Conservation (phyloP, 2,329 filamentous ascomycete species). For the Claviceps lovelessii region DNA sequence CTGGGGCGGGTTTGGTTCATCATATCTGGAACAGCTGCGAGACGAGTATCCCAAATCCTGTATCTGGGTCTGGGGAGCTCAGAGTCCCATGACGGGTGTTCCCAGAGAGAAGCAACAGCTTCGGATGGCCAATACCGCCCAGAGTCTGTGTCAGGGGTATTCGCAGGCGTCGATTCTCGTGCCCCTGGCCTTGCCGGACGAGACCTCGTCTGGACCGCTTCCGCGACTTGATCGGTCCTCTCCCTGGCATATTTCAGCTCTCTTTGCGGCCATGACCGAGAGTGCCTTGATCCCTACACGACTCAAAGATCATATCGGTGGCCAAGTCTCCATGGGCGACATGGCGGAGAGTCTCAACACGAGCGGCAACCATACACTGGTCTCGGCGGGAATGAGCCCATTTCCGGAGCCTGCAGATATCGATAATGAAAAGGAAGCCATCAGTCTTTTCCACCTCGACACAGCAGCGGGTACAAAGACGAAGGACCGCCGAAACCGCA, state of each 20-base stretch:
- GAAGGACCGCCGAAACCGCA: slow-evolving; percentile 8
- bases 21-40: slow-evolving; percentile 61
- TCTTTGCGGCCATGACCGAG: slow-evolving; percentile 65
- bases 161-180: slow-evolving; percentile 63
- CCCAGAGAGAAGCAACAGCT: slow-evolving; percentile 37
- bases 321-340: slow-evolving; percentile 38
- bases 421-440: slow-evolving; percentile 16
- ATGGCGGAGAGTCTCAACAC: slow-evolving; percentile 55
- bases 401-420: slow-evolving; percentile 17
- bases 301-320: slow-evolving; percentile 32
- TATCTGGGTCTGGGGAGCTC: slow-evolving; percentile 76
- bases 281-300: slow-evolving; percentile 64
- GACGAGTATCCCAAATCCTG: slow-evolving; percentile 85
- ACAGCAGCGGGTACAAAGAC: neutral
- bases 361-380: slow-evolving; percentile 67
- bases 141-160: slow-evolving; percentile 53
- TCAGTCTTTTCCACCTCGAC: slow-evolving; percentile 18
- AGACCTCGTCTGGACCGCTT: slow-evolving; percentile 39
- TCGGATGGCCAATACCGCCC: slow-evolving; percentile 59
- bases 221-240: slow-evolving; percentile 48
- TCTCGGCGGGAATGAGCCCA: slow-evolving; percentile 56
- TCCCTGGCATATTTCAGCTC: slow-evolving; percentile 65
- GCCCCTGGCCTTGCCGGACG: slow-evolving; percentile 54
- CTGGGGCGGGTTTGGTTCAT: slow-evolving; percentile 64
- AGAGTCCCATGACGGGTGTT: slow-evolving; percentile 42